Base-by-base conservation (phyloP, 257 asterid species). In the Nicotiana undulata region DNA sequence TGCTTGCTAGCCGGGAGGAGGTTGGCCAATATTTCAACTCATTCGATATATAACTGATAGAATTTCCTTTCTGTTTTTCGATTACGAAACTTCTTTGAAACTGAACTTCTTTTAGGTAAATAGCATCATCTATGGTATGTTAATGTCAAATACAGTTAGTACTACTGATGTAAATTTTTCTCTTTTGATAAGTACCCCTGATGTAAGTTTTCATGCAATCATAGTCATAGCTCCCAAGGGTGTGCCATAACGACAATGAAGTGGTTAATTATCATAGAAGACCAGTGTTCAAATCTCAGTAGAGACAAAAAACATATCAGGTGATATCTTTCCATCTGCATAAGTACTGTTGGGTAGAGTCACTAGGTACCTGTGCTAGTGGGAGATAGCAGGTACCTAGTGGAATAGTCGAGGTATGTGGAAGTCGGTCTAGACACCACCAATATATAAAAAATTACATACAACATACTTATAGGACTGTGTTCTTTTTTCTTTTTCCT, bases 1-100 rank as follows among this genome's bases (percentile, higher is more conserved):
- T 95, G 89, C 99, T 95, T 85, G 99, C 99, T 84, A 95, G 99
- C 89, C 85, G 97, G 83, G 99, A 95, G 86, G 97, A 95, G 97
- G 99, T 93, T 85, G 44, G 86, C 46, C 64, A 22, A 55, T 60
- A 16, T 75, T 20, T 64, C 52, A 4, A 18, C 61, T 79, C n/a
- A 72, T 80, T 82, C 81, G 61, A 66, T 32, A 65, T 32, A 59
- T 34, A 65, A 49, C 24, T 76, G 53, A 63, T 44, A 9, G 29
- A 20, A 58, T 29, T 46, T 28, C 49, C 29, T 37, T 31, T 46
- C 75, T 34, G 75, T 44, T 31, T 56, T 52, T 17, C 18, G 20
- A 59, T 64, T 8, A 31, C 55, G 7, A 4, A 24, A 15, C 40
- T 46, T 72, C 40, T 24, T 49, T 59, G 9, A 49, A 46, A 13